These are phyloP conservation scores for Serendipita sp. DNA, from an alignment of 768 basidiomycete genomes.

Conservation along the genomic window DNA sequence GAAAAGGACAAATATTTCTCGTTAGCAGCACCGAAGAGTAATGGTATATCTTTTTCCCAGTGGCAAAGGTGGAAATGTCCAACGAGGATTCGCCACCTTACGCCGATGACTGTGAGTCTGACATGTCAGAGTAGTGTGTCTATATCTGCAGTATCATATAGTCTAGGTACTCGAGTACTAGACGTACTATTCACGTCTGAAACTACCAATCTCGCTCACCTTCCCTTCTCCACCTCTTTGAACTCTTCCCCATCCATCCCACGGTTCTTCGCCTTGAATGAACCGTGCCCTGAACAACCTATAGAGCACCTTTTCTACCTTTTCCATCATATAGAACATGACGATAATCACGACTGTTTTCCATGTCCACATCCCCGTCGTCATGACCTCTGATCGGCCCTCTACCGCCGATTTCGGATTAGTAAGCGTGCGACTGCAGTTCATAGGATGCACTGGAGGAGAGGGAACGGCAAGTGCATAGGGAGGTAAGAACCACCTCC, in stretches of 20 bases:
- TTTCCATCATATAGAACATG: constrained; percentile 20
- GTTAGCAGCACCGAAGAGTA: too few species aligned
- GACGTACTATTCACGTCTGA: background rate
- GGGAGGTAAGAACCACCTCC: background rate
- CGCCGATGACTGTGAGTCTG: too few species aligned
- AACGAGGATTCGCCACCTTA: too few species aligned
- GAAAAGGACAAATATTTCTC: too few species aligned
- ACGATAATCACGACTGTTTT: constrained; percentile 15
- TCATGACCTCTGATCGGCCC: constrained; percentile 11
- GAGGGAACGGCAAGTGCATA: constrained; percentile 8
- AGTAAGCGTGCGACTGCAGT: constrained; percentile 13
- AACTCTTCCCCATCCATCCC: constrained; percentile 29
- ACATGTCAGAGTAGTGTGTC: too few species aligned
- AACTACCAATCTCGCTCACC: background rate
- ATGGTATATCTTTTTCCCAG: too few species aligned
- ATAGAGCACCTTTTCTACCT: constrained; percentile 28
- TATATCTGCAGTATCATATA: too few species aligned
- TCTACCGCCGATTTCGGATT: constrained; percentile 18
- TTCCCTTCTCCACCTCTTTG: background rate
- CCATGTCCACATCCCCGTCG: constrained; percentile 9
- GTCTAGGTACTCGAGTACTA: too few species aligned
- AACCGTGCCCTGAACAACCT: constrained; percentile 27
- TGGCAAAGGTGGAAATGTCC: too few species aligned
- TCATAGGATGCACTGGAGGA: constrained; percentile 11
- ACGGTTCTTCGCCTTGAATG: constrained; percentile 39